Percentiles rank a stretch among this genome's conserved stretches.
Conservation (phyloP, 352 stramenopile genomes). For the Salisapilia sapeloensis region DNA sequence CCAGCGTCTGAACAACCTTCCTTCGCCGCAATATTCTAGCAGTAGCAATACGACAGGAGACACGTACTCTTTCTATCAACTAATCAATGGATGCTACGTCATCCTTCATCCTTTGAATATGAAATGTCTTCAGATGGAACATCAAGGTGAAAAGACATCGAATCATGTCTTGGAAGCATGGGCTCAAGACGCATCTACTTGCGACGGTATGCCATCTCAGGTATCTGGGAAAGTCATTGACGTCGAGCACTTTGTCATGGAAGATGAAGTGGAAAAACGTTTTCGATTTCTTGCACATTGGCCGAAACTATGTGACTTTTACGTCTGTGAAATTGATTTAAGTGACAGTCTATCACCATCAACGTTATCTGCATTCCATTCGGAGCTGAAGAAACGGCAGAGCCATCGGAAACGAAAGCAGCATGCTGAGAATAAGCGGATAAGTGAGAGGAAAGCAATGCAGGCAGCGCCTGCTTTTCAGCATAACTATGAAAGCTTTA, state of each 20-base stretch:
- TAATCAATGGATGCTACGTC: constrained; percentile 72
- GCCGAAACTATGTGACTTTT: constrained; percentile 75
- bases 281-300: constrained; percentile 80
- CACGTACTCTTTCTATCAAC: constrained; percentile 78
- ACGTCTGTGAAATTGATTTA: constrained; percentile 77
- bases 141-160: constrained; percentile 13
- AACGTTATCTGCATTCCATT: constrained; percentile 38
- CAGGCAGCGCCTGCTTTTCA: constrained; percentile 9
- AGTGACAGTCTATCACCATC: constrained; percentile 38
- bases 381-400: constrained; percentile 60
- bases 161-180: constrained; percentile 12
- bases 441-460: constrained; percentile 3
- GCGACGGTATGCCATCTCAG: constrained; percentile 4
- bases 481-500: constrained; percentile 19
- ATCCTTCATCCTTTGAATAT: constrained; percentile 82
- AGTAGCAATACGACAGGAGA: constrained; percentile 5
- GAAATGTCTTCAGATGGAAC: constrained; percentile 77
- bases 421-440: constrained; percentile 15
- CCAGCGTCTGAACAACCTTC: constrained; percentile 18
- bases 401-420: constrained; percentile 39
- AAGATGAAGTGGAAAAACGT: constrained; percentile 65
- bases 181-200: constrained; percentile 10
- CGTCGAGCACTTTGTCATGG: constrained; percentile 79
- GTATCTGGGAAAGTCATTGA: constrained; percentile 47
- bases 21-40: not conserved